Conservation (phyloP, 2,329 filamentous ascomycete genomes). For the Sporothrix mexicana region DNA sequence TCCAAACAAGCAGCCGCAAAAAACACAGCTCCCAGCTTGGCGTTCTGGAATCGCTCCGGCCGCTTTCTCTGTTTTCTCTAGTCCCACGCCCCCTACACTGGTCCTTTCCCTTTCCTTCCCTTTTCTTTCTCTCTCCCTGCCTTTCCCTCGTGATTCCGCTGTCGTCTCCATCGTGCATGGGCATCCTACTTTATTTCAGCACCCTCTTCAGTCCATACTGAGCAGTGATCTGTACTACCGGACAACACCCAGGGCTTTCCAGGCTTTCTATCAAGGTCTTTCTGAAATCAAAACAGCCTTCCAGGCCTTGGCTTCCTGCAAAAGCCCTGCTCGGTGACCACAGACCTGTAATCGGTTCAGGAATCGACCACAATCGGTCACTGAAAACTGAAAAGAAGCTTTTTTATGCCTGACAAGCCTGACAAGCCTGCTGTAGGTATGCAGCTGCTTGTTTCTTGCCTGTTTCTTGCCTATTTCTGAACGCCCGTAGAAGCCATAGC, state of each 20-base stretch:
- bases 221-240: neutral
- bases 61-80: neutral
- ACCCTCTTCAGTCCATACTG: neutral
- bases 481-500: neutral
- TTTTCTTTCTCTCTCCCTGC: neutral
- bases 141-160: neutral
- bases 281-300: too few relatives aligned
- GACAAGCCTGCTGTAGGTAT: too few relatives aligned
- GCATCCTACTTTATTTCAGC: neutral
- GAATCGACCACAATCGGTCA: too few relatives aligned
- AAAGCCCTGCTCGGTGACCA: too few relatives aligned
- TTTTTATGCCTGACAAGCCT: too few relatives aligned
- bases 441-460: too few relatives aligned
- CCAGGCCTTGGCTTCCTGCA: too few relatives aligned
- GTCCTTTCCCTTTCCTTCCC: neutral
- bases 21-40: neutral
- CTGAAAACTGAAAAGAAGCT: too few relatives aligned
- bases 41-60: conserved; percentile 8
- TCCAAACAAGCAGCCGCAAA: neutral
- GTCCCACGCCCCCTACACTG: neutral
- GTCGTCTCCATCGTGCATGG: conserved; percentile 18
- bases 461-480: too few relatives aligned
- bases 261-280: too few relatives aligned
- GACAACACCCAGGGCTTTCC: too few relatives aligned
- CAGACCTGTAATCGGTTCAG: too few relatives aligned